Percentiles rank a stretch among this genome's conserved stretches.
Conservation (phyloP, 345 rosid genomes). For the Luvunga scandens region DNA sequence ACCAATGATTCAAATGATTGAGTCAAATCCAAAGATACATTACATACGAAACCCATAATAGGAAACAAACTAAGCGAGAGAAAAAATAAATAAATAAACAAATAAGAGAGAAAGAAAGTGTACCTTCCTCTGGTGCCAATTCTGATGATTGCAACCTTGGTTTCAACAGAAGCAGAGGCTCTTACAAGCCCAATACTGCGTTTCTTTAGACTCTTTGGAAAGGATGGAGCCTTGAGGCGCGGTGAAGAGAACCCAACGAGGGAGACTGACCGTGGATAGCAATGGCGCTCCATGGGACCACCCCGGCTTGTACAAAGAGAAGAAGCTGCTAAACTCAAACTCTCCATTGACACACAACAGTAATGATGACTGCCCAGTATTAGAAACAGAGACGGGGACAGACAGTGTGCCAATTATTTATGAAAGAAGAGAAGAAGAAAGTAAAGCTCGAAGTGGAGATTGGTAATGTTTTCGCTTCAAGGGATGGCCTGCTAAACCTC, state of each 20-base stretch:
- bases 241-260: slow-evolving; percentile 51
- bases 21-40: neutral
- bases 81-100: neutral
- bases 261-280: slow-evolving; percentile 46
- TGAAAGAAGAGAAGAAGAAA: neutral
- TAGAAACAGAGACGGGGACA: neutral
- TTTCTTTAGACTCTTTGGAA: slow-evolving; percentile 29
- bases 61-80: neutral
- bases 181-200: slow-evolving; percentile 28
- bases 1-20: slow-evolving; percentile 1
- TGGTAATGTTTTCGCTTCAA: neutral
- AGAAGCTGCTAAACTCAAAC: slow-evolving; percentile 9
- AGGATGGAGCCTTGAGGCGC: slow-evolving; percentile 28
- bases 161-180: slow-evolving; percentile 74
- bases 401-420: neutral
- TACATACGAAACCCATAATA: neutral
- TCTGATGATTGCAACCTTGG: slow-evolving; percentile 65
- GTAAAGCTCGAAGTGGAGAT: neutral
- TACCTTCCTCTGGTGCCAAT: slow-evolving; percentile 99
- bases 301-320: slow-evolving; percentile 28
- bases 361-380: neutral
- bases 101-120: neutral
- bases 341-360: slow-evolving; percentile 30
- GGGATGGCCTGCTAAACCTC: neutral
- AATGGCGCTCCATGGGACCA: slow-evolving; percentile 16